Conservation (phyloP, 139 green algal species). For the Coelastrella sp. region DNA sequence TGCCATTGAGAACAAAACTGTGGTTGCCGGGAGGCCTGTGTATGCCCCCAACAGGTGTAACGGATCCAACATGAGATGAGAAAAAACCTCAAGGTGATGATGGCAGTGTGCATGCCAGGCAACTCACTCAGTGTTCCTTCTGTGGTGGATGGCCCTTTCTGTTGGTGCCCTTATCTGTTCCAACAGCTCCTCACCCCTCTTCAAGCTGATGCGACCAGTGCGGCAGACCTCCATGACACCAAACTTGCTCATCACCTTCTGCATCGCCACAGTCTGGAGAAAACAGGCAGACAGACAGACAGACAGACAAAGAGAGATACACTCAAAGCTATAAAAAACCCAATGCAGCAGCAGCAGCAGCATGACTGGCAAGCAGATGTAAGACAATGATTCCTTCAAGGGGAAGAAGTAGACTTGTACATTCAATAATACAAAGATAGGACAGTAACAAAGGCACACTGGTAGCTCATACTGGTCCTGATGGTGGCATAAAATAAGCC, state of each 20-base stretch:
- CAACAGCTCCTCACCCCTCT: conserved; percentile 79
- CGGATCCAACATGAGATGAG: no score
- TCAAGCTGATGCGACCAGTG: conserved; percentile 93
- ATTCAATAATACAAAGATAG: no score
- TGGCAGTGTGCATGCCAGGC: neutral
- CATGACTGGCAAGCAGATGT: neutral
- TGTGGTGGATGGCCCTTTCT: conserved; percentile 9
- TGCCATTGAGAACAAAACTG: no score
- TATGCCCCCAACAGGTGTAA: no score
- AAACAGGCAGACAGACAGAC: neutral
- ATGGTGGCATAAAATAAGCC: no score
- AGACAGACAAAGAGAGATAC: neutral
- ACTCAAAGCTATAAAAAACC: neutral
- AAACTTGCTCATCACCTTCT: conserved; percentile 82
- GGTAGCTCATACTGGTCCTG: no score
- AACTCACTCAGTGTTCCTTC: conserved; percentile 8
- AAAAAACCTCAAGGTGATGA: no score
- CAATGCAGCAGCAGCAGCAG: neutral
- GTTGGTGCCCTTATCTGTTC: conserved; percentile 48
- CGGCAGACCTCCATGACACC: conserved; percentile 87
- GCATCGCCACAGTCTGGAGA: conserved; percentile 74
- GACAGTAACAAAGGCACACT: no score
- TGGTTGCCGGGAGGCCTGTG: no score
- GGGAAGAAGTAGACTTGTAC: no score
- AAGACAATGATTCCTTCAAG: no score